phyloP scores from a whole-genome alignment of 2,329 filamentous ascomycete genomes.

The Neonectria ditissima region DNA sequence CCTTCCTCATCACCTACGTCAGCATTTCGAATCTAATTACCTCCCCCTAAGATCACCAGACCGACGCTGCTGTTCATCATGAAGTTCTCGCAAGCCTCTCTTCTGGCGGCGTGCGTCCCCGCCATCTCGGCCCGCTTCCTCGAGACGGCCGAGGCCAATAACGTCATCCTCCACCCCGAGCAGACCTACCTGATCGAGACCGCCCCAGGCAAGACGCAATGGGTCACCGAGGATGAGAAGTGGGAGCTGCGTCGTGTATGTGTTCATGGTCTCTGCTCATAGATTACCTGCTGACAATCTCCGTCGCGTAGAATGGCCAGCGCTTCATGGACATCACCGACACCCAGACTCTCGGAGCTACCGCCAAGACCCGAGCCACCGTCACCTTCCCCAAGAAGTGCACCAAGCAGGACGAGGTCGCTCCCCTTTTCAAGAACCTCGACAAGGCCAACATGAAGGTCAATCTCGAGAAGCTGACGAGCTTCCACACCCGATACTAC shows the following conservation, averaged over 20 bases:
- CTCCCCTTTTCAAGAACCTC: conserved; percentile 74
- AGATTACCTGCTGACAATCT: conserved; percentile 17
- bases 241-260: conserved; percentile 87
- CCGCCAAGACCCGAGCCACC: conserved; percentile 46
- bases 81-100: conserved; percentile 65
- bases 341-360: conserved; percentile 68
- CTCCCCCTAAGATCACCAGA: neutral
- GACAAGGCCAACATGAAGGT: conserved; percentile 80
- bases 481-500: conserved; percentile 86
- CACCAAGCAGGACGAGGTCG: conserved; percentile 73
- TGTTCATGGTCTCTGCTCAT: conserved; percentile 18
- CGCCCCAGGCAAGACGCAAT: conserved; percentile 82
- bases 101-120: conserved; percentile 67
- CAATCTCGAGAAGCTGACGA: conserved; percentile 82
- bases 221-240: conserved; percentile 95
- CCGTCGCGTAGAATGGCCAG: conserved; percentile 73
- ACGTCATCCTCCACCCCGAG: conserved; percentile 59
- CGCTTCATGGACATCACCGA: conserved; percentile 97
- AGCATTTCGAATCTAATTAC: neutral
- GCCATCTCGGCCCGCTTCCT: conserved; percentile 68
- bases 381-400: conserved; percentile 76
- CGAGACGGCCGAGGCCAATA: conserved; percentile 63
- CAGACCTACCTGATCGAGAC: conserved; percentile 80
- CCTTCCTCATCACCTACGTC: conserved; percentile 4
- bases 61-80: conserved; percentile 48